These are phyloP conservation scores for Kalaharituber pfeilii DNA, from an alignment of 2,329 filamentous ascomycete species.

Conservation along the genomic window DNA sequence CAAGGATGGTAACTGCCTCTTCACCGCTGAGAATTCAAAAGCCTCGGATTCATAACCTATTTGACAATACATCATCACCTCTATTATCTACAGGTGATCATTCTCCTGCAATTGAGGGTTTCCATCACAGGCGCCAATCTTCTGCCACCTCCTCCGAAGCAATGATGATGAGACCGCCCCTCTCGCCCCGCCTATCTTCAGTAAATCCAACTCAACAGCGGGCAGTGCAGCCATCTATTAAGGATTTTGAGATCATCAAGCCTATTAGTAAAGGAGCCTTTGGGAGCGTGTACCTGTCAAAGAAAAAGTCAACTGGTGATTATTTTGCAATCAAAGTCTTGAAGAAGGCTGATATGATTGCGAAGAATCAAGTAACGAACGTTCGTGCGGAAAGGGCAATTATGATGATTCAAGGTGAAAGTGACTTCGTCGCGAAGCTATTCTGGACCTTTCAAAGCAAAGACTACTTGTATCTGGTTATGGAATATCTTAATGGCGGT, in stretches of 20 bases:
- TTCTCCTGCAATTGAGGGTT: constrained; percentile 43
- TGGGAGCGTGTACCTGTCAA: constrained; percentile 90
- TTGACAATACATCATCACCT: constrained; percentile 58
- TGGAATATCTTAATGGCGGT: constrained; percentile 97
- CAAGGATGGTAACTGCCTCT: constrained; percentile 48
- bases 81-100: constrained; percentile 71
- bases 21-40: constrained; percentile 77
- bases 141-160: constrained; percentile 66
- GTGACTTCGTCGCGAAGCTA: constrained; percentile 94
- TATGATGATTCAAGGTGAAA: constrained; percentile 99
- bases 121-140: constrained; percentile 74
- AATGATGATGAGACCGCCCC: constrained; percentile 43
- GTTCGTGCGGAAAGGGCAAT: constrained; percentile 97
- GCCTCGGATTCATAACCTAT: constrained; percentile 42
- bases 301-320: constrained; percentile 96
- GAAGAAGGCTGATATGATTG: constrained; percentile 99
- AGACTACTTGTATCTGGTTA: constrained; percentile 93
- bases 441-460: constrained; percentile 99
- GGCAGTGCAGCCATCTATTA: constrained; percentile 86
- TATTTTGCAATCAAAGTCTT: constrained; percentile 98
- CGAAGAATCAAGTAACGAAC: constrained; percentile 97
- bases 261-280: constrained; percentile 98
- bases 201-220: constrained; percentile 64
- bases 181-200: constrained; percentile 65
- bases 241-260: constrained; percentile 98